Evolutionary conservation across 139 green algal genomes (phyloP), one percentile per base, ranked within the genome.

Genomic region (Gonium pectorale): DNA sequence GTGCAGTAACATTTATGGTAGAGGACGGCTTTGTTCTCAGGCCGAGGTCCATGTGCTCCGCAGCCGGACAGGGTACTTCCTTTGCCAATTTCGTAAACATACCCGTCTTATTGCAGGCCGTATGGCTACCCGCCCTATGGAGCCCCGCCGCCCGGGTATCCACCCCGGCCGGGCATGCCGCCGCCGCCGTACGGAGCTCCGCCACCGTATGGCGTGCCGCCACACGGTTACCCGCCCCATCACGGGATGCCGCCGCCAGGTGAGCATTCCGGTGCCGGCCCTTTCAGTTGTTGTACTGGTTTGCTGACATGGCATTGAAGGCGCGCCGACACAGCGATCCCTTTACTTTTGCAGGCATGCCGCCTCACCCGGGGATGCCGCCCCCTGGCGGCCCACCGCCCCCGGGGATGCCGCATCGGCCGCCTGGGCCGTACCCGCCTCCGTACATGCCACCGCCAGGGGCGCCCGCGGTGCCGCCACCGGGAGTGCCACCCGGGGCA

Each of bases 321-420:
- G 46, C 46, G 46, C 46, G 67, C 52, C 15, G 60, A 24, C 37
- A 35, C 43, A 26, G 63, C 77, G n/a, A n/a, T n/a, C n/a, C n/a
- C n/a, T n/a, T n/a, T n/a, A n/a, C n/a, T n/a, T n/a, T n/a, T 41
- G 49, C 70, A 75, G 79, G 79, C 79, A 84, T 86, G 70, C 66
- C 40, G 1, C 37, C 66, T 33, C 51, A 70, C 19, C 73, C 73
- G 4, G 79, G 79, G 24, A 78, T 83, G 83, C n/a, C n/a, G n/a
- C n/a, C n/a, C n/a, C n/a, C n/a, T n/a, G n/a, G n/a, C n/a, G n/a
- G n/a, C n/a, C n/a, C n/a, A 24, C 59, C 59, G 59, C 59, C 59
- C 17, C 8, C 8, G 59, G 21, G 17, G 24, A 22, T 67, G 59
- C 59, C 59, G 59, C 59, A n/a, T n/a, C n/a, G 29, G 22, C 44